Base-by-base conservation (phyloP, 108 stramenopile species). In the Cyclotella distinguenda region DNA sequence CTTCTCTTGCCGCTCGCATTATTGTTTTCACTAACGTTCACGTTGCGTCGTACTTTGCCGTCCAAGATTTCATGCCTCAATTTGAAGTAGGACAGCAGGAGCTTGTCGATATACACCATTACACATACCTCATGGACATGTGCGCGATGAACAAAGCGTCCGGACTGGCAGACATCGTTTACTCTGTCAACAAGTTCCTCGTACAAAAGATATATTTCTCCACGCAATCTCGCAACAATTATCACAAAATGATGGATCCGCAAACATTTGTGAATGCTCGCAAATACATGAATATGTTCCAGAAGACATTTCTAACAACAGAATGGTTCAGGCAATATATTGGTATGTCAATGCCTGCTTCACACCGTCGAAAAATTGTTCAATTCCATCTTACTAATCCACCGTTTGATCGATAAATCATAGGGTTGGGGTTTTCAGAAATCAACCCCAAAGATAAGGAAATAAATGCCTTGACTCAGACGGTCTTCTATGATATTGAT, bases 61-160 rank as follows among this genome's bases (percentile, higher is more conserved):
- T 4, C 16, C 1, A 21, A 78, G 77, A 82, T 49, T 82, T 82
- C 50, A 67, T 79, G 77, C 64, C 70, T 7, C 81, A 82, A 46
- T 82, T 77, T 54, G 81, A 82, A 58, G 70, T 79, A 7, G 81
- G 81, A 11, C 81, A 82, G 48, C 72, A 77, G 32, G 81, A 82
- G 28, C 73, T 82, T 2, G 61, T 78, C 9, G 81, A 82, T 27
- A 54, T 79, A 35, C 81, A 82, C 43, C 52, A 76, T 51, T 77
- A 82, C 68, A 73, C 71, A 35, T 82, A 77, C 43, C 60, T 77
- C 34, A 68, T 82, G 35, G 81, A 82, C 59, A 51, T 79, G 71
- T 79, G 68, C 35, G 56, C 77, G 23, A 18, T 77, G 45, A 66
- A 61, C 25, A 77, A 79, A 49, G 70, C 60, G 18, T 23, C 51